These are phyloP conservation scores for Pythium aphanidermatum DNA, from an alignment of 352 stramenopile species.

Conservation along the genomic window DNA sequence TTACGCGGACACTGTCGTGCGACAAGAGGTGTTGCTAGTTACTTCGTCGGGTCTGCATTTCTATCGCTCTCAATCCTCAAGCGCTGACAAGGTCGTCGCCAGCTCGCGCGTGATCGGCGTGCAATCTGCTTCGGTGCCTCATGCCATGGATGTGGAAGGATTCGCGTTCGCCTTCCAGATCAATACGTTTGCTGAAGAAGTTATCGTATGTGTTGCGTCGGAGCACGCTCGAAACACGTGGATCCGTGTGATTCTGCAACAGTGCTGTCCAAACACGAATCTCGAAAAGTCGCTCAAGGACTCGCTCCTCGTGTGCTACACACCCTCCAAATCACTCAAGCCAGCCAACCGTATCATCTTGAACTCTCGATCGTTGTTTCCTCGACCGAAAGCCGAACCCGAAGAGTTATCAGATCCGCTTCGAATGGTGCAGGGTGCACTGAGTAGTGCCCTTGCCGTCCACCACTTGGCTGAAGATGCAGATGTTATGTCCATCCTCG, in stretches of 20 bases:
- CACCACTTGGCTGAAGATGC: slow-evolving; percentile 28
- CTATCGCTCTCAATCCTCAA: slow-evolving; percentile 59
- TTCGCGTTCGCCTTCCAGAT: slow-evolving; percentile 59
- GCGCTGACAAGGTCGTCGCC: slow-evolving; percentile 42
- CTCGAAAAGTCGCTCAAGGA: slow-evolving; percentile 24
- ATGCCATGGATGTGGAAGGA: slow-evolving; percentile 6
- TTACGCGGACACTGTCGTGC: slow-evolving; percentile 42
- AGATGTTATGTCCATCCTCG: slow-evolving; percentile 40
- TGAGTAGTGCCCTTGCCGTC: slow-evolving; percentile 24
- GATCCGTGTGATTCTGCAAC: slow-evolving; percentile 55
- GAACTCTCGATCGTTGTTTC: slow-evolving; percentile 61
- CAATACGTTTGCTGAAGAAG: slow-evolving; percentile 68
- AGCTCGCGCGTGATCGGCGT: slow-evolving; percentile 46
- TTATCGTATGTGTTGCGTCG: slow-evolving; percentile 61
- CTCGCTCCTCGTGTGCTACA: slow-evolving; percentile 27
- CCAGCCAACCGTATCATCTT: slow-evolving; percentile 48
- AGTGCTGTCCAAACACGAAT: slow-evolving; percentile 42
- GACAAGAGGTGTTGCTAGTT: slow-evolving; percentile 73
- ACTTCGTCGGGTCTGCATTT: slow-evolving; percentile 50
- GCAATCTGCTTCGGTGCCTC: slow-evolving; percentile 28
- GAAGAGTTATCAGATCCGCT: slow-evolving; percentile 29
- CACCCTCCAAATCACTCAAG: slow-evolving; percentile 30
- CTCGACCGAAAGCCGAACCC: background rate
- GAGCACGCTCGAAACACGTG: slow-evolving; percentile 55
- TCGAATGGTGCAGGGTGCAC: slow-evolving; percentile 18